Conservation (phyloP, 164 flowering plant species). For the Chimonanthus salicifolius region DNA sequence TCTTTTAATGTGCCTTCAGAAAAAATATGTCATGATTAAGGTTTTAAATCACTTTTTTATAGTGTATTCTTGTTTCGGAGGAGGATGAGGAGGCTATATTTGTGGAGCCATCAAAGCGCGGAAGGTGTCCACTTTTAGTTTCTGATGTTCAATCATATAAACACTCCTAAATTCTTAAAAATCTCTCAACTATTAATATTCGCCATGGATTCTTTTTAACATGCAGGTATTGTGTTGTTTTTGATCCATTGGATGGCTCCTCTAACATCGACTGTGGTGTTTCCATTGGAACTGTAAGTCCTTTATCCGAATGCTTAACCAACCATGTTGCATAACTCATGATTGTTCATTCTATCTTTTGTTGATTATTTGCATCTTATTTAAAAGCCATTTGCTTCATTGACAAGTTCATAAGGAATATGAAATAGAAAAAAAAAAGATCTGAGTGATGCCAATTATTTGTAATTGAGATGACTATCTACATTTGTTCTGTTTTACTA, state of each 20-base stretch:
- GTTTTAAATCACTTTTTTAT: constrained; percentile 7
- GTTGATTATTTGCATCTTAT: neutral
- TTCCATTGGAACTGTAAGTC: constrained; percentile 94
- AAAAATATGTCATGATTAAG: neutral
- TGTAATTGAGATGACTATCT: neutral
- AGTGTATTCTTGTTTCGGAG: constrained; percentile 95
- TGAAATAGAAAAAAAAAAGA: neutral
- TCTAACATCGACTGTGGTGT: constrained; percentile 99
- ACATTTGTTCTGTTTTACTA: neutral
- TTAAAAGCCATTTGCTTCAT: neutral
- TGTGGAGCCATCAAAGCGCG: constrained; percentile 75
- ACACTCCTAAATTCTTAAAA: neutral
- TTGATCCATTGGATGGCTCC: constrained; percentile 98
- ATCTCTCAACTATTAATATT: neutral
- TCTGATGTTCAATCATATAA: neutral
- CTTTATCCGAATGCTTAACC: neutral
- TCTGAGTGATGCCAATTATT: neutral
- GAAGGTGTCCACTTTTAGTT: constrained; percentile 47
- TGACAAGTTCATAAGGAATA: neutral
- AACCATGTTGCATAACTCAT: neutral
- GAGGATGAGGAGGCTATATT: constrained; percentile 96
- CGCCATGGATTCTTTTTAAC: constrained; percentile 7
- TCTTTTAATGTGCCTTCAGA: neutral
- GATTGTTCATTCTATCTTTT: neutral
- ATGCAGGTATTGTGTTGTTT: constrained; percentile 76